Base-by-base conservation (phyloP, 2,329 filamentous ascomycete species). In the Aspergillus candidus region DNA sequence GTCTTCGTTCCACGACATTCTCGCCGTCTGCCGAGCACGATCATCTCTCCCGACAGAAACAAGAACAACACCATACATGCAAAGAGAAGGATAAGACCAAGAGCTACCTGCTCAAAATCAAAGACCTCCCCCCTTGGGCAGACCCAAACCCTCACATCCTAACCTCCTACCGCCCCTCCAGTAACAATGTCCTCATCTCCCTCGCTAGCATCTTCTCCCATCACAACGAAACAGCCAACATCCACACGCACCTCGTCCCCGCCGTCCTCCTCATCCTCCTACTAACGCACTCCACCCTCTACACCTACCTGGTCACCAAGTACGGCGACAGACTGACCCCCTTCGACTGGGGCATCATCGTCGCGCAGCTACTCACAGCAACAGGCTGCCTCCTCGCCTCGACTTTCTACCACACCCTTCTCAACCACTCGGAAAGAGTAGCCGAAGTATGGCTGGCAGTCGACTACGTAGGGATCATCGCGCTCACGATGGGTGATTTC, bases 221-320 rank as follows among this genome's bases (percentile, higher is more conserved):
- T 53, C 71, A 73, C 55, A 73, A 73, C 47, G 70, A 73, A 52
- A 60, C 65, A 0, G 49, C 64, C 52, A 73, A 72, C 47, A 72
- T 73, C 37, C 71, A 64, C 49, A 66, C 69, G 12, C 69, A 73
- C 51, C 60, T 77, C 4, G 49, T 77, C 2, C 73, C 74, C 0
- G 70, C 64, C 10, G 33, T 72, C 3, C 17, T 46, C 2, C 32
- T 49, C 32, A 27, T 27, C 31, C 50, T 1, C 13, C 50, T 11
- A 27, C 33, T 11, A 33, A 44, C 11, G 30, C 38, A 8, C 29
- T 42, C 10, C 17, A 38, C 35, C 8, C 14, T 50, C 7, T 50
- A 49, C 30, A 29, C 47, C 11, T 43, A 53, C 30, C 30, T 52
- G 30, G 18, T 27, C n/a, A 41, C 22, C 14, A 31, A 38, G 15